These are phyloP conservation scores for Flaveria robusta DNA, from an alignment of 129 eudicot genomes.

Conservation along the genomic window DNA sequence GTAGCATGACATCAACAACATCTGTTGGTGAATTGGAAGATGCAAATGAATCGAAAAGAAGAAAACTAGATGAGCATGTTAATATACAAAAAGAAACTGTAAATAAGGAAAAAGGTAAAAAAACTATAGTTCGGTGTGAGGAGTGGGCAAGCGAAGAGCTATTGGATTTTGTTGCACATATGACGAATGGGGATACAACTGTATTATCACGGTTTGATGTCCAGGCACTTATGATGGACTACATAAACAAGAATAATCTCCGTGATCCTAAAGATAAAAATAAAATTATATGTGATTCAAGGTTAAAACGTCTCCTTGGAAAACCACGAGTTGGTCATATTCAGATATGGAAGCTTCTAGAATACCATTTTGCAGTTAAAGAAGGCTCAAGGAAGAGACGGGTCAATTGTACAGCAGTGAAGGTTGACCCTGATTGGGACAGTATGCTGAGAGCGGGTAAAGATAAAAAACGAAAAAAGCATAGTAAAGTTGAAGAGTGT, in stretches of 20 bases:
- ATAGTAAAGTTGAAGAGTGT: constrained; percentile 55
- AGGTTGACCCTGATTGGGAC: constrained; percentile 46
- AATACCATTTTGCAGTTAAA: constrained; percentile 55
- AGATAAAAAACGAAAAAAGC: constrained; percentile 59
- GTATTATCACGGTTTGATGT: constrained; percentile 73
- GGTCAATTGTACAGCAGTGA: constrained; percentile 40
- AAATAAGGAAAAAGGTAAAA: constrained; percentile 31
- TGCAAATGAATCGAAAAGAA: constrained; percentile 44
- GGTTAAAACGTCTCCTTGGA: constrained; percentile 67
- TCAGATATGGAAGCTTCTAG: constrained; percentile 89
- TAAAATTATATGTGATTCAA: constrained; percentile 79
- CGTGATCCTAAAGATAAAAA: constrained; percentile 68
- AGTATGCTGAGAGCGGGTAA: constrained; percentile 31
- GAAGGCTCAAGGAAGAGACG: constrained; percentile 47
- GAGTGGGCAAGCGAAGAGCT: constrained; percentile 91
- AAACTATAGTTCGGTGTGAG: constrained; percentile 19
- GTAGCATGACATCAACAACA: constrained; percentile 30
- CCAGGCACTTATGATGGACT: constrained; percentile 70
- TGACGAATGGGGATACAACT: constrained; percentile 75
- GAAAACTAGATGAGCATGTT: constrained; percentile 43
- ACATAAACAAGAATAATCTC: constrained; percentile 72
- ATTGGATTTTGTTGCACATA: constrained; percentile 78
- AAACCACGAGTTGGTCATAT: constrained; percentile 66
- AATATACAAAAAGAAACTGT: constrained; percentile 36
- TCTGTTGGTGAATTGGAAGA: constrained; percentile 40